These are phyloP conservation scores for Entrophospora sp. DNA, from an alignment of 192 early-diverging fungal genomes.

Conservation along the genomic window DNA sequence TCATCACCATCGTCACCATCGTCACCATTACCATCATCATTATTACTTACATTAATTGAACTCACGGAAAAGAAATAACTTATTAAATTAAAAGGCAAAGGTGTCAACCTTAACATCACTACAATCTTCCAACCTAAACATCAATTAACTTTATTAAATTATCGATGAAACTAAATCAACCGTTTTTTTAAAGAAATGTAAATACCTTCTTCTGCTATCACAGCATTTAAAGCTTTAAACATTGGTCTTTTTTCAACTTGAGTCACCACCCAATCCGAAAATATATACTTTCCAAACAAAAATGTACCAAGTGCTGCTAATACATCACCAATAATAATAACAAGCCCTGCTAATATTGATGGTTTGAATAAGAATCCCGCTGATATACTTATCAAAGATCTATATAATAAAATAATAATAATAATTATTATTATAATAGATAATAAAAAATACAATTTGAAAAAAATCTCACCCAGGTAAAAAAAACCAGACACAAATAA, in stretches of 20 bases:
- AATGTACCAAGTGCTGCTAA: slow-evolving; percentile 29
- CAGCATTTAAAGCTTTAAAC: slow-evolving; percentile 30
- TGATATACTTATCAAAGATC: slow-evolving; percentile 32
- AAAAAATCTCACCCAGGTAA: slow-evolving; percentile 5
- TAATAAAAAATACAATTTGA: neutral
- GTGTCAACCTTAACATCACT: slow-evolving; percentile 37
- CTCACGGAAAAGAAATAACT: slow-evolving; percentile 40
- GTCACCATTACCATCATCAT: too few species aligned
- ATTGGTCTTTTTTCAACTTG: slow-evolving; percentile 32
- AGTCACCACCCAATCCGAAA: slow-evolving; percentile 34
- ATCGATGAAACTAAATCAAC: slow-evolving; percentile 1
- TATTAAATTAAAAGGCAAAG: slow-evolving; percentile 35
- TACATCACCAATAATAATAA: slow-evolving; percentile 29
- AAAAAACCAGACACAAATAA: slow-evolving; percentile 11
- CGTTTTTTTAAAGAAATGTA: neutral
- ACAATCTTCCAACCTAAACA: slow-evolving; percentile 40
- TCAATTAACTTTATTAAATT: neutral
- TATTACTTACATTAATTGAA: slow-evolving; percentile 25
- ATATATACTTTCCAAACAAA: slow-evolving; percentile 37
- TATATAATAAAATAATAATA: slow-evolving; percentile 19
- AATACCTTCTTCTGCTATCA: slow-evolving; percentile 37
- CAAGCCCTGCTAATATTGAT: slow-evolving; percentile 22
- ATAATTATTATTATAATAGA: slow-evolving; percentile 21
- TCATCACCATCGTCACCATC: too few species aligned
- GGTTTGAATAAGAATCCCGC: slow-evolving; percentile 38